phyloP scores from a whole-genome alignment of 768 basidiomycete genomes.

The Omphalotus guepiniiformis region DNA sequence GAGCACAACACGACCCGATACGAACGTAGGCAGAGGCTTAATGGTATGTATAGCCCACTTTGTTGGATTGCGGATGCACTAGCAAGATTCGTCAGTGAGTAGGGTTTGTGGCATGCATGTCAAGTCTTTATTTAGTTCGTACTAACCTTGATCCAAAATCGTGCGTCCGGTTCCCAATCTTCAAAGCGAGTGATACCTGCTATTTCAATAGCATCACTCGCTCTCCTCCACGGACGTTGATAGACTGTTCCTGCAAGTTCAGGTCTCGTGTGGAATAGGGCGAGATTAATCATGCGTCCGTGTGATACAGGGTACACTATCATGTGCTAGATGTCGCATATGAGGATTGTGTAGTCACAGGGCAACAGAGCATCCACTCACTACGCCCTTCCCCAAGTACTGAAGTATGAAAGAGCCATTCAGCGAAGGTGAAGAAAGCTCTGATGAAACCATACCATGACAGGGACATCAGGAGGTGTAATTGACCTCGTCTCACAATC shows the following conservation, averaged over 20 bases:
- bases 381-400: constrained; percentile 17
- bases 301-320: constrained; percentile 38
- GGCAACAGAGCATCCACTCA: not conserved
- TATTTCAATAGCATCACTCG: constrained; percentile 24
- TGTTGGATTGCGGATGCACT: constrained; percentile 21
- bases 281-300: constrained; percentile 37
- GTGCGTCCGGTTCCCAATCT: constrained; percentile 34
- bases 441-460: constrained; percentile 3
- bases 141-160: constrained; percentile 31
- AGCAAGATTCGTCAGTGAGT: not conserved
- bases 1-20: constrained; percentile 26
- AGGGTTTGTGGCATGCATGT: not conserved
- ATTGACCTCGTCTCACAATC: not conserved
- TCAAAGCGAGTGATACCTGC: constrained; percentile 25
- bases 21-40: constrained; percentile 24
- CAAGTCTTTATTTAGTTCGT: not conserved
- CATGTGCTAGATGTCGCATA: constrained; percentile 26
- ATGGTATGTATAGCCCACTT: constrained; percentile 30
- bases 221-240: constrained; percentile 26
- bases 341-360: not conserved
- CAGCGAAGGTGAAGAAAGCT: no score
- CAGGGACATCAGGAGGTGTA: constrained; percentile 1
- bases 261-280: constrained; percentile 26
- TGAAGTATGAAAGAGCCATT: no score
- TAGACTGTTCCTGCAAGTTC: constrained; percentile 26